These are phyloP conservation scores for Trichopus zeylanicus DNA, from an alignment of 116 monocot genomes.

Conservation along the genomic window DNA sequence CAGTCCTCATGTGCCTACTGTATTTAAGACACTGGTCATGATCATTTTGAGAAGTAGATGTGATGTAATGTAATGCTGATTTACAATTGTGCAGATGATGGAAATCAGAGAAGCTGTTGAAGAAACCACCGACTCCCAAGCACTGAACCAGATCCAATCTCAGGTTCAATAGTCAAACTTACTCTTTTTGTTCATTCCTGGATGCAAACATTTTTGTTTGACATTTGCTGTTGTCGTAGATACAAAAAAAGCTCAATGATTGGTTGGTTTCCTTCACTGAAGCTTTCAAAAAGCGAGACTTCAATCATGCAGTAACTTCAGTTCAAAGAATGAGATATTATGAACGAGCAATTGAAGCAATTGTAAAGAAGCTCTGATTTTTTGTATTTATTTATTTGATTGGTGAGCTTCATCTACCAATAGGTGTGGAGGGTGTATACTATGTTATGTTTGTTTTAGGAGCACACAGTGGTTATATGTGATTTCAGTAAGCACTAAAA, in stretches of 20 bases:
- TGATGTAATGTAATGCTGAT: no score
- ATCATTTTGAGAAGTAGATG: no score
- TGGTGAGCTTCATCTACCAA: no score
- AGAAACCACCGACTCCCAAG: slow-evolving; percentile 45
- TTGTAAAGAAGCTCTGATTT: slow-evolving; percentile 70
- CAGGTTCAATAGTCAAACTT: slow-evolving; percentile 26
- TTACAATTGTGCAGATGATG: slow-evolving; percentile 68
- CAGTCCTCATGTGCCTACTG: no score
- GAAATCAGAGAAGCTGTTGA: slow-evolving; percentile 81
- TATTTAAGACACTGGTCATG: no score
- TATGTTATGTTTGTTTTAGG: no score
- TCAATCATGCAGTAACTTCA: slow-evolving; percentile 35
- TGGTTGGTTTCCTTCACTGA: slow-evolving; percentile 46
- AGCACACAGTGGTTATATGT: no score
- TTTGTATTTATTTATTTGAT: no score
- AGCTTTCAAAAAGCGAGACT: slow-evolving; percentile 42
- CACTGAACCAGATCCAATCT: slow-evolving; percentile 43
- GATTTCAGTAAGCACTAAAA: no score
- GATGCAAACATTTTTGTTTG: no score
- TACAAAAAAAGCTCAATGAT: slow-evolving; percentile 35
- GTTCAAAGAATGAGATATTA: slow-evolving; percentile 83
- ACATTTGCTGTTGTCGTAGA: slow-evolving; percentile 23
- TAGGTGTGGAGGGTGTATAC: no score
- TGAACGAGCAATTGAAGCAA: slow-evolving; percentile 72
- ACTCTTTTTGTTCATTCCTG: no score